Conservation (phyloP, 352 stramenopile species). For the Phytophthora cactorum region DNA sequence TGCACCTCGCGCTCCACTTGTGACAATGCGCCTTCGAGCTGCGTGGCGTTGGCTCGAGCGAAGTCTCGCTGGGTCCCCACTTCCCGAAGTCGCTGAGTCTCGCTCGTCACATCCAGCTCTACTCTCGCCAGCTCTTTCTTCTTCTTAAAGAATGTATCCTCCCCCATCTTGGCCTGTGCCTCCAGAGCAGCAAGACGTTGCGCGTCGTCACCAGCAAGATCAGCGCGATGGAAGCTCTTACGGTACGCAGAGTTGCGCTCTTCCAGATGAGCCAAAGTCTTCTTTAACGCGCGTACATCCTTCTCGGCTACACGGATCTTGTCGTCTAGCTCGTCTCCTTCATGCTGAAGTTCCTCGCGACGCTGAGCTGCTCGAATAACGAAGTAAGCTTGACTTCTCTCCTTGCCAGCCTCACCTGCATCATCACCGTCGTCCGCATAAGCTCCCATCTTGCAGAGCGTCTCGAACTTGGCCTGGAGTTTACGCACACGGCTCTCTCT, state of each 20-base stretch:
- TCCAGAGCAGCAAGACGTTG: conserved; percentile 89
- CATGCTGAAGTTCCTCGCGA: conserved; percentile 94
- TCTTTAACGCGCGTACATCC: conserved; percentile 93
- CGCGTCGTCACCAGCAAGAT: conserved; percentile 87
- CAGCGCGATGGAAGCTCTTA: conserved; percentile 92
- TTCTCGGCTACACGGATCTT: conserved; percentile 93
- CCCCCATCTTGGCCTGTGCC: conserved; percentile 84
- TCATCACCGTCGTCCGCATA: conserved; percentile 70
- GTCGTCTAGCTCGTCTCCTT: conserved; percentile 95
- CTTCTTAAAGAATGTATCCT: conserved; percentile 92
- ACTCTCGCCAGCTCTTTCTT: conserved; percentile 95
- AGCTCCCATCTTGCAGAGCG: conserved; percentile 78
- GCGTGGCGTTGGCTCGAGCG: conserved; percentile 60
- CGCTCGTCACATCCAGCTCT: conserved; percentile 84
- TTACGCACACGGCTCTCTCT: conserved; percentile 89
- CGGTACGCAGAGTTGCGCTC: conserved; percentile 94
- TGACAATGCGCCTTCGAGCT: conserved; percentile 61
- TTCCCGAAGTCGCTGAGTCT: conserved; percentile 69
- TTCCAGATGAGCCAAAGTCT: conserved; percentile 93
- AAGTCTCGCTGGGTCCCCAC: conserved; percentile 75
- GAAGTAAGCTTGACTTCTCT: conserved; percentile 94
- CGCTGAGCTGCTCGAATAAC: conserved; percentile 96
- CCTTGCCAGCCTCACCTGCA: conserved; percentile 60
- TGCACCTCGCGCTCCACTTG: conserved; percentile 82
- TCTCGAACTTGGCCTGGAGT: conserved; percentile 95